A percentile compares a stretch with the other conserved stretches of the same genome.
phyloP scores from a whole-genome alignment of 768 basidiomycete genomes.

The Phlebiopsis gigantea region DNA sequence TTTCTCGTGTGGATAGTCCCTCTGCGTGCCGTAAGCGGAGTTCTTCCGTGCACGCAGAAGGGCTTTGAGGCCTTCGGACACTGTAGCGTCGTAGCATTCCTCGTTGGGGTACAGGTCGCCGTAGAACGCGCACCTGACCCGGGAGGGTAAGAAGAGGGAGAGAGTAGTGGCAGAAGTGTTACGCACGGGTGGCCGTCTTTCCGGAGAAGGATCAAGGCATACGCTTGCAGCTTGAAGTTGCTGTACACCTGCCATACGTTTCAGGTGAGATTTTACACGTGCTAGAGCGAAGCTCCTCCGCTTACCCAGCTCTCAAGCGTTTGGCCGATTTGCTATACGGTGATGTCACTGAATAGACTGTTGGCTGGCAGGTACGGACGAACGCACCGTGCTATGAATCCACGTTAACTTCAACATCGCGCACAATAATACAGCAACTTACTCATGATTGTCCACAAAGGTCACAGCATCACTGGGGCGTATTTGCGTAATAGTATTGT shows the following conservation, averaged over 20 bases:
- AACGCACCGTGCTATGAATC: conserved; percentile 54
- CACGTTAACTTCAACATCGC: neutral
- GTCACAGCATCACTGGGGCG: conserved; percentile 82
- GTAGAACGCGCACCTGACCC: conserved; percentile 78
- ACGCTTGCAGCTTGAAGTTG: conserved; percentile 78
- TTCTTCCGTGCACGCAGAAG: conserved; percentile 58
- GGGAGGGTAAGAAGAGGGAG: no score
- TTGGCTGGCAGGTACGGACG: no score
- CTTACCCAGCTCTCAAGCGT: conserved; percentile 80
- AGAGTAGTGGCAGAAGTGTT: conserved; percentile 12
- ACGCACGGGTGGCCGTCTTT: conserved; percentile 70
- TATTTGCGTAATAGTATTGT: conserved; percentile 59
- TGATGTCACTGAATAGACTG: neutral
- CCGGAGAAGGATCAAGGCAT: conserved; percentile 73
- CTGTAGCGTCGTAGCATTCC: conserved; percentile 56
- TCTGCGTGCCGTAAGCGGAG: conserved; percentile 60
- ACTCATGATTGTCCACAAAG: conserved; percentile 91
- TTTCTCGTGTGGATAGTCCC: conserved; percentile 52
- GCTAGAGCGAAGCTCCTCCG: no score
- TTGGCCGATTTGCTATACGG: conserved; percentile 57
- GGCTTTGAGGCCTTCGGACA: conserved; percentile 44
- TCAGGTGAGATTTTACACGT: neutral
- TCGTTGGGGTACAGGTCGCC: conserved; percentile 74
- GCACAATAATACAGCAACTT: conserved; percentile 20
- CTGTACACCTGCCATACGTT: conserved; percentile 45